These are phyloP conservation scores for Scenedesmus sp. DNA, from an alignment of 163 green algal species.

Conservation along the genomic window DNA sequence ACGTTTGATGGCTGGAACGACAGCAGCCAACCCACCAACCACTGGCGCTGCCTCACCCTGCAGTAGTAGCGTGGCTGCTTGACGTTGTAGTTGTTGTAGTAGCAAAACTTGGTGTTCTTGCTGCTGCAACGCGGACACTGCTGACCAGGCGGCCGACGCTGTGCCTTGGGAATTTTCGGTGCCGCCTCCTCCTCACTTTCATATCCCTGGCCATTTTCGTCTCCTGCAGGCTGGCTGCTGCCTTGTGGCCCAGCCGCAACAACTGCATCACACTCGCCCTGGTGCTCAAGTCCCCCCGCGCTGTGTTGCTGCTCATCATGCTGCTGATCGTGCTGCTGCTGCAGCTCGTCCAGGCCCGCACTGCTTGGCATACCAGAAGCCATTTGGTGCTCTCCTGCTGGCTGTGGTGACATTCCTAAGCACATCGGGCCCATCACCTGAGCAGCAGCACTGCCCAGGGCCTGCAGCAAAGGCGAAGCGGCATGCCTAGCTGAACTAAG, in stretches of 20 bases:
- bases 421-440: background rate
- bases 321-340: background rate
- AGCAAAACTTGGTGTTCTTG: conserved; percentile 89
- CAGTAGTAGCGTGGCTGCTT: conserved; percentile 90
- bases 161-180: conserved; percentile 44
- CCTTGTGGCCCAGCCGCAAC: background rate
- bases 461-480: background rate
- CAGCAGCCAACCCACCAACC: background rate
- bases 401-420: background rate
- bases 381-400: background rate
- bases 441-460: background rate
- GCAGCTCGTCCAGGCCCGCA: background rate
- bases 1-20: too few relatives aligned
- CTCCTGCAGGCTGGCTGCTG: background rate
- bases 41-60: conserved; percentile 67
- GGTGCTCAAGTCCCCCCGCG: background rate
- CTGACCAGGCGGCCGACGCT: conserved; percentile 44
- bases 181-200: conserved; percentile 12
- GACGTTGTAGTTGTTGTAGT: conserved; percentile 95
- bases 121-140: conserved; percentile 77
- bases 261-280: background rate
- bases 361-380: background rate
- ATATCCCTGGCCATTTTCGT: background rate
- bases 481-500: background rate
- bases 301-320: background rate